Percentiles rank a stretch among this genome's conserved stretches.
Evolutionary conservation across 1,284 basidiomycete genomes (phyloP).

Genomic region (Sporisorium reilianum): DNA sequence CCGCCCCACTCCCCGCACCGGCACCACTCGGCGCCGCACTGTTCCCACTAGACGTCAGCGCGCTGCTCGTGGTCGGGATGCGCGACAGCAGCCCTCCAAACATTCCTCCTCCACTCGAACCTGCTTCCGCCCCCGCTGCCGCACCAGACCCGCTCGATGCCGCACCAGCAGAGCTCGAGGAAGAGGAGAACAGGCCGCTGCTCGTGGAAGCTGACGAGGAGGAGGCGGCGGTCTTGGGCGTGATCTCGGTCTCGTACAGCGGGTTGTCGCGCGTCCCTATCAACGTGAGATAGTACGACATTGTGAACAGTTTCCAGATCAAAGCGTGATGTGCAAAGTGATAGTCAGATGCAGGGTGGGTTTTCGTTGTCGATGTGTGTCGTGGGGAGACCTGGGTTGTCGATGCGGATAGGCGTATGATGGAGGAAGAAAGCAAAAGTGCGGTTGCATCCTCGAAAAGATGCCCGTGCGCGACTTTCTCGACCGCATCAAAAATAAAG

Average conservation of each 20-base stretch:
- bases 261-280: constrained; percentile 67
- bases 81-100: constrained; percentile 36
- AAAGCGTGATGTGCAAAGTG: too few species aligned
- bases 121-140: too few species aligned
- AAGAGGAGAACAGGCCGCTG: constrained; percentile 3
- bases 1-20: background rate
- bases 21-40: background rate
- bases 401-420: background rate
- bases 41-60: constrained; percentile 2
- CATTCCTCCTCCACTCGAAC: constrained; percentile 27
- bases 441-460: background rate
- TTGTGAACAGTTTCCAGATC: background rate
- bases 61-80: constrained; percentile 21
- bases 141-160: background rate
- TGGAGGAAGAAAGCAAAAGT: constrained; percentile 8
- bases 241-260: constrained; percentile 66
- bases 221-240: constrained; percentile 43
- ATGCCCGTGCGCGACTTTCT: constrained; percentile 4
- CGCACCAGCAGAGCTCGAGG: background rate
- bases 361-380: background rate
- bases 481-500: background rate
- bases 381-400: background rate
- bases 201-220: constrained; percentile 17
- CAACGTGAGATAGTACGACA: constrained; percentile 66
- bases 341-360: background rate